Evolutionary conservation across 2,329 filamentous ascomycete genomes (phyloP).

Genomic region (Venturia aucupariae): DNA sequence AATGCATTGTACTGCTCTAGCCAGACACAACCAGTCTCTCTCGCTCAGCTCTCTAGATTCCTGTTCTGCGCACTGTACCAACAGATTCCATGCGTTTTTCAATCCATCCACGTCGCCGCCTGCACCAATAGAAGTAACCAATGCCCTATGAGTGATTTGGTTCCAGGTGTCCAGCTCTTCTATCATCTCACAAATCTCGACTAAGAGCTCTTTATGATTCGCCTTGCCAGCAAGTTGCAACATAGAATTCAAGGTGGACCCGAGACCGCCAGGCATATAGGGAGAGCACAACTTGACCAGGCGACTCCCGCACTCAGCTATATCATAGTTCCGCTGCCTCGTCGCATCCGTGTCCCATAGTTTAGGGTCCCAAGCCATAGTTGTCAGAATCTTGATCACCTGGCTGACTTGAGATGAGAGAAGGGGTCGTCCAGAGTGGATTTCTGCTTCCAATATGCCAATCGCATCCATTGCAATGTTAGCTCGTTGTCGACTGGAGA

Average conservation of each 20-base stretch:
- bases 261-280: background rate
- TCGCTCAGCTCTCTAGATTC: slow-evolving; percentile 20
- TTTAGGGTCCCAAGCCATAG: background rate
- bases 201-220: background rate
- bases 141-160: background rate
- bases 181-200: background rate
- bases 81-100: slow-evolving; percentile 23
- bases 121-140: slow-evolving; percentile 21
- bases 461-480: background rate
- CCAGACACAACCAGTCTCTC: slow-evolving; percentile 27
- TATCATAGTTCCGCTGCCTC: background rate
- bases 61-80: slow-evolving; percentile 21
- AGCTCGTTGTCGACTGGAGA: background rate
- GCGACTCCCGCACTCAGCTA: background rate
- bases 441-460: slow-evolving; percentile 1
- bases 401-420: background rate
- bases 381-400: background rate
- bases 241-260: background rate
- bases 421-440: background rate
- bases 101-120: slow-evolving; percentile 21
- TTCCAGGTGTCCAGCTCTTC: background rate
- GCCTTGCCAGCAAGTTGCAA: background rate
- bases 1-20: slow-evolving; percentile 24
- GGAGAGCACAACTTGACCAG: background rate
- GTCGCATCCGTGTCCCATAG: background rate